Conservation (phyloP, 1,284 basidiomycete species). For the Cystobasidium slooffiae region DNA sequence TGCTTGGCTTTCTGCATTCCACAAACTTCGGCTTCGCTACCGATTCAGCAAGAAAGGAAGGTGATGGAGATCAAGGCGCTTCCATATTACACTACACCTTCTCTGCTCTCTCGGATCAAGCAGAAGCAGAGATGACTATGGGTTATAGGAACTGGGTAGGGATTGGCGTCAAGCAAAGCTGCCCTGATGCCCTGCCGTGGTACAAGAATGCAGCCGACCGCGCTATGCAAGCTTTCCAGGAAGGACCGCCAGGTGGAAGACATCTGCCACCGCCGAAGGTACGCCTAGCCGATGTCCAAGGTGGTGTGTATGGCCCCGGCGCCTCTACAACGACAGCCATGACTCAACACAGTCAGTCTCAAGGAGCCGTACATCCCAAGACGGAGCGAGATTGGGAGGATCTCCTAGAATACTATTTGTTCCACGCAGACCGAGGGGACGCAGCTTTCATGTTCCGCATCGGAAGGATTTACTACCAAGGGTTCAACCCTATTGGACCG, state of each 20-base stretch:
- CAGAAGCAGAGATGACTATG: slow-evolving; percentile 86
- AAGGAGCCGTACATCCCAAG: slow-evolving; percentile 42
- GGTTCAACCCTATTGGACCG: slow-evolving; percentile 80
- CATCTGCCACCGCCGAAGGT: slow-evolving; percentile 81
- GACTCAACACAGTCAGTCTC: slow-evolving; percentile 45
- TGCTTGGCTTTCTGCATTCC: slow-evolving; percentile 82
- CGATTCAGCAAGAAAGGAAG: slow-evolving; percentile 62
- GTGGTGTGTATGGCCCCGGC: slow-evolving; percentile 90
- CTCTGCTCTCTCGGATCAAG: slow-evolving; percentile 81
- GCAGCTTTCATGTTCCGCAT: slow-evolving; percentile 82
- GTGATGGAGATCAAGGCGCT: slow-evolving; percentile 61
- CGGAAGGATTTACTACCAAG: slow-evolving; percentile 91
- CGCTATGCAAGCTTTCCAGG: slow-evolving; percentile 72
- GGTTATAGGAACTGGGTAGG: slow-evolving; percentile 96
- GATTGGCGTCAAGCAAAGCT: slow-evolving; percentile 79
- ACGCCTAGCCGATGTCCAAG: slow-evolving; percentile 83
- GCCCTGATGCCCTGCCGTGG: slow-evolving; percentile 77
- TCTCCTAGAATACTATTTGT: slow-evolving; percentile 59
- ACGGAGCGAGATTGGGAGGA: slow-evolving; percentile 54
- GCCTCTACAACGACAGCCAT: slow-evolving; percentile 79
- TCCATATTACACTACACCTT: slow-evolving; percentile 93
- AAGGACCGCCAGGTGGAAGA: slow-evolving; percentile 90
- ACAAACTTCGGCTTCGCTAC: slow-evolving; percentile 64
- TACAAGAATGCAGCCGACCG: slow-evolving; percentile 85
- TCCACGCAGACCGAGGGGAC: slow-evolving; percentile 88